phyloP scores from a whole-genome alignment of 106 monocot genomes.

The Phalaenopsis aphrodite region DNA sequence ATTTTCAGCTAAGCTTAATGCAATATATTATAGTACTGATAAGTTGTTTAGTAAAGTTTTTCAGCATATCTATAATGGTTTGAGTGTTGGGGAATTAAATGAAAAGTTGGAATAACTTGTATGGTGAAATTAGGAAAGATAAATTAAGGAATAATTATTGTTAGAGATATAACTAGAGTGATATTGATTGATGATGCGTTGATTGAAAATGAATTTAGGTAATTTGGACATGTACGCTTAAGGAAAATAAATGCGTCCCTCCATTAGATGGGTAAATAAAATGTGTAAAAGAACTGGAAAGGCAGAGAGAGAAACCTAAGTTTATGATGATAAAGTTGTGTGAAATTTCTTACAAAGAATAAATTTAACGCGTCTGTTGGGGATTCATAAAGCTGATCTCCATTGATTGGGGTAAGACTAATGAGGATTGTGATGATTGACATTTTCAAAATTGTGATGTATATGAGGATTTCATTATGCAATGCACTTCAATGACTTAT shows the following conservation, averaged over 20 bases:
- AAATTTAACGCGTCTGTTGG: neutral
- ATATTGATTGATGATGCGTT: neutral
- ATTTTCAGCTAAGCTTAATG: neutral
- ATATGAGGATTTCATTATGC: neutral
- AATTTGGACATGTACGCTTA: no score
- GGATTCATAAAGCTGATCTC: neutral
- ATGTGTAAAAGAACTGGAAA: no score
- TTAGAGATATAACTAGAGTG: neutral
- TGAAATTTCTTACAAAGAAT: neutral
- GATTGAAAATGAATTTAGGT: no score
- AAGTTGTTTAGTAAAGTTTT: neutral
- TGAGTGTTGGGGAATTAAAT: neutral
- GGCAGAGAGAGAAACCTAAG: no score
- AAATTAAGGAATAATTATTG: neutral
- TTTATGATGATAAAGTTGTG: neutral
- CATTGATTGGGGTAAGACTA: neutral
- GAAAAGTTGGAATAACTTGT: neutral
- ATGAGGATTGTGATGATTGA: neutral
- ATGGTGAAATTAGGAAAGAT: neutral
- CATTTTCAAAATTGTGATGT: neutral
- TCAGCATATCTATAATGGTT: neutral
- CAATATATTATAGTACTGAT: neutral
- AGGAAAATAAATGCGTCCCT: no score
- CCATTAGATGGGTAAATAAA: no score
- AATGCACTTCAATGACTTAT: neutral